Base-by-base conservation (phyloP, 1,284 basidiomycete genomes). In the Irpex rosettiformis region DNA sequence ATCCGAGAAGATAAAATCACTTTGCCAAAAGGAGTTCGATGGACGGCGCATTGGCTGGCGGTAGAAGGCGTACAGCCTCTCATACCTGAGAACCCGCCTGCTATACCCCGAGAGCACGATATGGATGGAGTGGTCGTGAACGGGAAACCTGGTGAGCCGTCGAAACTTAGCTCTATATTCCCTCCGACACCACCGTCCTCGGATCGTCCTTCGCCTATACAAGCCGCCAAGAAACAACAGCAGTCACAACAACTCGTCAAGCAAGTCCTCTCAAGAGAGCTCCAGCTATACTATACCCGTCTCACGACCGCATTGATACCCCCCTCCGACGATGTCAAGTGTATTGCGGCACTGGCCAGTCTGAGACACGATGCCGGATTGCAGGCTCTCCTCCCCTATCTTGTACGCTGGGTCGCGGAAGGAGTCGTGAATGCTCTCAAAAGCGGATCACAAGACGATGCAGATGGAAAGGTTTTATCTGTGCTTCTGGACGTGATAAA, bases 31-130 rank as follows among this genome's bases (percentile, higher is more conserved):
- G 88, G 87, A 40, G 85, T 91, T 54, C 85, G 79, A 61, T 94
- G 90, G 86, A 88, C 86, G 24, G 94, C 95, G 3, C 96, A 99
- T 71, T 99, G 96, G 97, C 81, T 99, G 22, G 96, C 96, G 0
- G 94, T 99, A 24, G 96, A 99, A 70, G 96, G 97, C 37, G 92
- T 99, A 3, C 96, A 99, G 70, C 96, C 97, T 0, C 84, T 96
- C 16, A 92, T 98, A 45, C 94, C 95, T 4, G 95, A 99, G 73
- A 99, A 99, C 69, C 97, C 97, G 0, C 90, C 94, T 3, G 86
- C 88, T 1, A 79, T 90, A 49, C 86, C 88, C 0, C 75, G 81
- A 62, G 88, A 89, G 42, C 63, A 70, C 8, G 79, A 79, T 30
- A 62, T 63, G 4, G 75, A 77, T 16, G 67, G 72, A 6, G 62